phyloP scores from a whole-genome alignment of 805 yeast genomes.

The Candida pini region DNA sequence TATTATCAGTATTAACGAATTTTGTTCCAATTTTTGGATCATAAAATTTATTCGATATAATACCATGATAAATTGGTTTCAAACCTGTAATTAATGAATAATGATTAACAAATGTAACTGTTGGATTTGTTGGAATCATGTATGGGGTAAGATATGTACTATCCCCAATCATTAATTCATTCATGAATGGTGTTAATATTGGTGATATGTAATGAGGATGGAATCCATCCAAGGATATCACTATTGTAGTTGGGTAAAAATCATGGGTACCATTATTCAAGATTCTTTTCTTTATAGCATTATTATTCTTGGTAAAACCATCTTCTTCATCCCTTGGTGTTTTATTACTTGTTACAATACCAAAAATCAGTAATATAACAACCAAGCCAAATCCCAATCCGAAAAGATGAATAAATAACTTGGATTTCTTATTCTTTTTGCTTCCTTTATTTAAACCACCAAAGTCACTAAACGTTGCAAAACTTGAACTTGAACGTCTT shows the following conservation, averaged over 20 bases:
- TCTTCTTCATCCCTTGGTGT: neutral
- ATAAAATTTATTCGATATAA: conserved; percentile 75
- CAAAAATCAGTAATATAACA: conserved; percentile 5
- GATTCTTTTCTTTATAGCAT: too few relatives aligned
- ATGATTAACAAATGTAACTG: conserved; percentile 87
- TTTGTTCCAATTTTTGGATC: conserved; percentile 52
- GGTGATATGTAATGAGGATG: conserved; percentile 80
- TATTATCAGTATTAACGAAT: conserved; percentile 59
- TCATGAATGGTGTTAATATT: conserved; percentile 64
- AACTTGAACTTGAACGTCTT: conserved; percentile 16
- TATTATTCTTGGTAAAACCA: too few relatives aligned
- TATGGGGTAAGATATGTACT: conserved; percentile 75
- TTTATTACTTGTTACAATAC: conserved; percentile 5
- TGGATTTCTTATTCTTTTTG: conserved; percentile 7
- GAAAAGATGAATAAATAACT: conserved; percentile 3
- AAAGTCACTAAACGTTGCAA: conserved; percentile 16
- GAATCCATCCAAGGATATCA: conserved; percentile 82
- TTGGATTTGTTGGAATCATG: conserved; percentile 83
- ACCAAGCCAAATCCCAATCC: conserved; percentile 5
- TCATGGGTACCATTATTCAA: conserved; percentile 58
- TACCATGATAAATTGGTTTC: conserved; percentile 79
- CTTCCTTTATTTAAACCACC: conserved; percentile 1
- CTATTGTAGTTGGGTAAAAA: conserved; percentile 73
- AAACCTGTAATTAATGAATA: conserved; percentile 88
- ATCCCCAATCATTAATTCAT: conserved; percentile 45